phyloP scores from a whole-genome alignment of 2,329 filamentous ascomycete species.

The Rutstroemia sp. region DNA sequence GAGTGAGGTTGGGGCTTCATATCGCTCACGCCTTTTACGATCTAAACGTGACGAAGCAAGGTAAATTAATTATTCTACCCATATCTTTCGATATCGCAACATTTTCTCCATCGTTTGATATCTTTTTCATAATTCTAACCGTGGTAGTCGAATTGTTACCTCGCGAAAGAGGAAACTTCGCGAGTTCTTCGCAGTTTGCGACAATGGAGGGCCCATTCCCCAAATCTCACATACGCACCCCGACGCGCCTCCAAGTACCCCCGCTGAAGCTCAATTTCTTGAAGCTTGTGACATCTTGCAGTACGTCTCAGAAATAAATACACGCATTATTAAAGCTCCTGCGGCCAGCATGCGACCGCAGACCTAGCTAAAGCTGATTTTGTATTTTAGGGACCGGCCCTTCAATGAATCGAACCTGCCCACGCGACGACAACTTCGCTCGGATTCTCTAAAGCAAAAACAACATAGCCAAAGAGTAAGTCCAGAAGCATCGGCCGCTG shows the following conservation, averaged over 20 bases:
- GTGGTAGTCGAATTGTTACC: conserved; percentile 60
- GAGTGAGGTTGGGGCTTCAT: conserved; percentile 62
- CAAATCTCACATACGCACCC: conserved; percentile 48
- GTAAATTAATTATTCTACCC: conserved; percentile 36
- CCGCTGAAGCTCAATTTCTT: conserved; percentile 48
- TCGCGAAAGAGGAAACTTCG: conserved; percentile 88
- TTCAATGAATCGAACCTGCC: conserved; percentile 49
- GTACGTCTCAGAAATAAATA: conserved; percentile 38
- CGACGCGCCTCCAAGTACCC: conserved; percentile 46
- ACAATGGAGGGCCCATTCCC: conserved; percentile 51
- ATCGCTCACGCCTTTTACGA: conserved; percentile 59
- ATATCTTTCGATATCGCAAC: conserved; percentile 19
- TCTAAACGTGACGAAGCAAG: conserved; percentile 55
- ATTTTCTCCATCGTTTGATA: conserved; percentile 19
- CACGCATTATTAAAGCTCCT: neutral
- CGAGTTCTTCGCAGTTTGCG: conserved; percentile 78
- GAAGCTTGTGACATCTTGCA: conserved; percentile 50
- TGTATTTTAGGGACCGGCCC: conserved; percentile 35
- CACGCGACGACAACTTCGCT: conserved; percentile 37
- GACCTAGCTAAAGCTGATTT: conserved; percentile 20
- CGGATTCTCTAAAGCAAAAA: conserved; percentile 37
- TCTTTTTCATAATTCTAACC: conserved; percentile 24
- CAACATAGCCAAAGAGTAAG: conserved; percentile 22
- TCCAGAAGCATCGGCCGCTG: conserved; percentile 15
- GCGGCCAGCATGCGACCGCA: neutral